phyloP scores from a whole-genome alignment of 2,329 filamentous ascomycete genomes.

The Sporothrix humicola region DNA sequence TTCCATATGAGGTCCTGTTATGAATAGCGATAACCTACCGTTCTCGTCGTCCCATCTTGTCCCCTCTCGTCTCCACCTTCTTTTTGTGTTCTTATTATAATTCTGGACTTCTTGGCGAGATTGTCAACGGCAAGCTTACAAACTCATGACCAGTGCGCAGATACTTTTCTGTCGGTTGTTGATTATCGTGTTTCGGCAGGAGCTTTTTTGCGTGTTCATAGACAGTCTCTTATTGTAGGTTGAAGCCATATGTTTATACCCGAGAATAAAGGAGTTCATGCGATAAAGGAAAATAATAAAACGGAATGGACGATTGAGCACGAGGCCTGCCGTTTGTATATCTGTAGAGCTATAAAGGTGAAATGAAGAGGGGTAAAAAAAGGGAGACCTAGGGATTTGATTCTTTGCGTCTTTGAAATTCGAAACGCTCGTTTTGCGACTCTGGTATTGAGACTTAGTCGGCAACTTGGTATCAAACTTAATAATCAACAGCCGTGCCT shows the following conservation, averaged over 20 bases:
- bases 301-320: neutral
- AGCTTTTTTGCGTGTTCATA: neutral
- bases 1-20: neutral
- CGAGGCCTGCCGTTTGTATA: constrained; percentile 9
- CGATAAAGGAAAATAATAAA: neutral
- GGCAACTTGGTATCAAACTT: too few species aligned
- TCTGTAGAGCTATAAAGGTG: constrained; percentile 16
- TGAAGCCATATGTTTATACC: neutral
- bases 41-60: neutral
- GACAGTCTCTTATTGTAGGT: neutral
- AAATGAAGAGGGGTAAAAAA: neutral
- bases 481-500: too few species aligned
- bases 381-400: neutral
- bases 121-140: neutral
- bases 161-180: neutral
- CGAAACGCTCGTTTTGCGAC: too few species aligned
- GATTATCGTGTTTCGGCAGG: neutral
- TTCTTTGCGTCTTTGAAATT: too few species aligned
- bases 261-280: constrained; percentile 12
- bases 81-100: neutral
- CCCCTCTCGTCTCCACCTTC: neutral
- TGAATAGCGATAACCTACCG: too few species aligned
- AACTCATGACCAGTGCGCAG: constrained; percentile 18
- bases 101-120: neutral
- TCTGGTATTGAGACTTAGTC: too few species aligned